Evolutionary conservation across 2,329 filamentous ascomycete genomes (phyloP), one percentile per base, ranked within the genome.

Genomic region (Fusarium nematophilum): DNA sequence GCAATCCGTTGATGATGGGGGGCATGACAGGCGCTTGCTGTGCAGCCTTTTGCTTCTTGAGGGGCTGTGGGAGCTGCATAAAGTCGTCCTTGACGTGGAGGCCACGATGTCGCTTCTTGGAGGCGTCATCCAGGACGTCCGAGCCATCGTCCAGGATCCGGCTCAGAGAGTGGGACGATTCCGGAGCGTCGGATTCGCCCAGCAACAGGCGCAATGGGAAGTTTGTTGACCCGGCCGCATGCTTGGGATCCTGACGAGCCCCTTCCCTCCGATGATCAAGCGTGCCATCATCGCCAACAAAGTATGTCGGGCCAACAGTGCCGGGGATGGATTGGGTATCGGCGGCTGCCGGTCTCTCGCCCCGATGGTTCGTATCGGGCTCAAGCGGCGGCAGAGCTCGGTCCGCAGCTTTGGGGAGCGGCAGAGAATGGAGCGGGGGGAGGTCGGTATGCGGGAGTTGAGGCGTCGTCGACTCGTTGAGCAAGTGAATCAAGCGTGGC

Each of bases 1-100:
- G 82, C 5, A 89, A 76, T 43, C 86, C 86, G 57, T 86, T 87
- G 70, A 89, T 88, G 58, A 89, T 89, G 47, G 86, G 86, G 8
- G 86, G 86, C 68, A 86, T 83, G 38, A 66, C 76, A 9, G 74
- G 81, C 5, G 80, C 76, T 65, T 85, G 82, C 58, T 83, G 81
- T 10, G 80, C 77, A 3, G 86, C 82, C 69, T 86, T 88, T 64
- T 86, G 85, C 68, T 88, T 88, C 76, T 88, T 88, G 40, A 85
- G 78, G 3, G 86, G 86, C 66, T 88, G 85, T 1, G 86, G 86
- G 13, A 89, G 76, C 68, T 88, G 86, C 30, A 87, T 81, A 59
- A 87, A 85, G 59, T 88, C 85, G 53, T 89, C 86, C 62, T 86
- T 86, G 52, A 75, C 76, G 23, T 79, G 74, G 36, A 80, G 70